A percentile compares a stretch with the other conserved stretches of the same genome.
These are phyloP conservation scores for Globisporangium middletonii DNA, from an alignment of 352 stramenopile genomes.

Conservation along the genomic window DNA sequence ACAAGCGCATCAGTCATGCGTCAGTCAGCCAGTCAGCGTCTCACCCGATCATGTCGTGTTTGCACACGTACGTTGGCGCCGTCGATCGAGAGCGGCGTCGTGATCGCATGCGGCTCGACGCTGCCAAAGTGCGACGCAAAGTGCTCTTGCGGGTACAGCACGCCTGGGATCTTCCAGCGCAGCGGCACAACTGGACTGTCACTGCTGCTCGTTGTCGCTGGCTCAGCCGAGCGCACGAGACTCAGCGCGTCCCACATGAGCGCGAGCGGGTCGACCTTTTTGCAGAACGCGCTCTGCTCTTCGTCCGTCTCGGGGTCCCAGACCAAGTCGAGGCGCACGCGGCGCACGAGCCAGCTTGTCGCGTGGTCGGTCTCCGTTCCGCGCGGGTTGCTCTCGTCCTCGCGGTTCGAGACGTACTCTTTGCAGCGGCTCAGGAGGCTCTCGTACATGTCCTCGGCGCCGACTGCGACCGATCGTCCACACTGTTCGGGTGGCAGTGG, in stretches of 20 bases:
- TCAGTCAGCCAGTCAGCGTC: background rate
- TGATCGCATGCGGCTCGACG: conserved; percentile 37
- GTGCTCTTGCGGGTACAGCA: conserved; percentile 50
- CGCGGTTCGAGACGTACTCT: conserved; percentile 60
- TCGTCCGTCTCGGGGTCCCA: conserved; percentile 59
- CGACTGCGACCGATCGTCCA: conserved; percentile 36
- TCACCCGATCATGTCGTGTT: too few species aligned
- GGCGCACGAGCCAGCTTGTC: conserved; percentile 63
- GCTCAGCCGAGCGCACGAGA: conserved; percentile 23
- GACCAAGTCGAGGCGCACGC: conserved; percentile 59
- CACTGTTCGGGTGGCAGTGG: conserved; percentile 12
- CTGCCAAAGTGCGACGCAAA: conserved; percentile 31
- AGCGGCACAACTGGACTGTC: conserved; percentile 12
- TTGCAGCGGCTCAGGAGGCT: conserved; percentile 63
- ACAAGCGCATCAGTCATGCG: background rate
- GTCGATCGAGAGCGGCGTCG: conserved; percentile 40
- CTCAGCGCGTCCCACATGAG: conserved; percentile 57
- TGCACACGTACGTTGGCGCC: conserved; percentile 27
- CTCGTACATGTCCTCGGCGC: conserved; percentile 55
- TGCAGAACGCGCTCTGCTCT: conserved; percentile 46
- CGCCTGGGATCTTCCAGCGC: conserved; percentile 42
- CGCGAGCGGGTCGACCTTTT: conserved; percentile 50
- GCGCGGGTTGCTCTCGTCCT: conserved; percentile 58
- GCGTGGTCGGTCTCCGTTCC: conserved; percentile 25
- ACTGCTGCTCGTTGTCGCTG: conserved; percentile 1